phyloP scores from a whole-genome alignment of 371 early-diverging fungal genomes.

The Zychaea mexicana region DNA sequence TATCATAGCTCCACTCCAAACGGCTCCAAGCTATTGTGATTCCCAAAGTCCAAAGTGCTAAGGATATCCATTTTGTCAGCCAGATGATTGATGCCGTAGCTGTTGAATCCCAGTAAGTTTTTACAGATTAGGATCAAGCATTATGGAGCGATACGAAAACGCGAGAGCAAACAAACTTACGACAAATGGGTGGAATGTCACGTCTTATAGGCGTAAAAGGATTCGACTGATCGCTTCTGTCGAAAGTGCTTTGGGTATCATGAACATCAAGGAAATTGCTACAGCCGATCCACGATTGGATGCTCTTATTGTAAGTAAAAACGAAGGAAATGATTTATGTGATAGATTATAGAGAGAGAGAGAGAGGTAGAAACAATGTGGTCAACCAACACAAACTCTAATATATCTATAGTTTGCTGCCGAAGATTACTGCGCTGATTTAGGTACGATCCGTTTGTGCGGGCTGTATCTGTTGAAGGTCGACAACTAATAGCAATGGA shows the following conservation, averaged over 20 bases:
- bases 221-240: conserved; percentile 84
- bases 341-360: too few species aligned
- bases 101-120: conserved; percentile 64
- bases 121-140: background rate
- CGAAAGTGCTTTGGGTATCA: conserved; percentile 83
- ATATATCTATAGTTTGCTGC: conserved; percentile 77
- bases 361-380: too few species aligned
- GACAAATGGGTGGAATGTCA: too few species aligned
- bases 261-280: conserved; percentile 86
- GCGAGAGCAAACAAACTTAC: too few species aligned
- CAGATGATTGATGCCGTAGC: conserved; percentile 81
- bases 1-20: conserved; percentile 64
- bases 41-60: conserved; percentile 85
- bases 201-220: conserved; percentile 60
- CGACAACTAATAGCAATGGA: background rate
- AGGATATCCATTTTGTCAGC: conserved; percentile 79
- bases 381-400: too few species aligned
- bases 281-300: conserved; percentile 72
- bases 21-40: conserved; percentile 82
- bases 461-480: background rate
- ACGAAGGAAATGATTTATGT: background rate
- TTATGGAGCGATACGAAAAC: too few species aligned
- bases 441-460: conserved; percentile 43
- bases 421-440: conserved; percentile 93
- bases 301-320: conserved; percentile 67